phyloP scores from a whole-genome alignment of 352 stramenopile species.

The Globisporangium spinosum region DNA sequence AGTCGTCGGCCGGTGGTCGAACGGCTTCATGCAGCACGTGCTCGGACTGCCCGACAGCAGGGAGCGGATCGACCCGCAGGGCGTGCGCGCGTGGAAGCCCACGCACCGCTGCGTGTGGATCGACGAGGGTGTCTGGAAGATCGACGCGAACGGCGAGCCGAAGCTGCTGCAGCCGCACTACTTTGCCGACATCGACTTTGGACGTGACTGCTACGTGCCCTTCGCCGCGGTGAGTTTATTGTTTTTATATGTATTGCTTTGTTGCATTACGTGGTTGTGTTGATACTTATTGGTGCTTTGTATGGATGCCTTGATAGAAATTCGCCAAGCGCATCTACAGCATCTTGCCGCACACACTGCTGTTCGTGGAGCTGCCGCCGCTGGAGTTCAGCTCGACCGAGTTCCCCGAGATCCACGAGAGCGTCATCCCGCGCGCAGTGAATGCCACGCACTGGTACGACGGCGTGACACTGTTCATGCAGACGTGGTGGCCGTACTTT shows the following conservation, averaged over 20 bases:
- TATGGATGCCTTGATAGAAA: slow-evolving; percentile 21
- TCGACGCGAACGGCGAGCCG: slow-evolving; percentile 41
- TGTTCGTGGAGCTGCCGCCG: slow-evolving; percentile 81
- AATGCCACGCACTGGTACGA: slow-evolving; percentile 92
- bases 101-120: slow-evolving; percentile 72
- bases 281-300: slow-evolving; percentile 11
- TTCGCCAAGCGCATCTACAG: slow-evolving; percentile 56
- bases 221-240: slow-evolving; percentile 53
- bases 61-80: slow-evolving; percentile 49
- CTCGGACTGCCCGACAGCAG: slow-evolving; percentile 42
- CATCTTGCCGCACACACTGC: slow-evolving; percentile 53
- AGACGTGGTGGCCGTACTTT: slow-evolving; percentile 65
- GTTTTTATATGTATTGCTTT: neutral
- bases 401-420: slow-evolving; percentile 63
- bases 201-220: slow-evolving; percentile 76
- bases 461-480: slow-evolving; percentile 84
- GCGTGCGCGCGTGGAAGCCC: slow-evolving; percentile 65
- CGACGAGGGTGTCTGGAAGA: slow-evolving; percentile 76
- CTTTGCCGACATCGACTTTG: slow-evolving; percentile 73
- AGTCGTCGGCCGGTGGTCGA: slow-evolving; percentile 66
- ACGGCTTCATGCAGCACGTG: slow-evolving; percentile 72
- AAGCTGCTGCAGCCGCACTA: slow-evolving; percentile 56
- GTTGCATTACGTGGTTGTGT: neutral
- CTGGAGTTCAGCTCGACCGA: slow-evolving; percentile 65
- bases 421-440: slow-evolving; percentile 56